Base-by-base conservation (phyloP, 139 green algal species). In the Bryopsis sp. region DNA sequence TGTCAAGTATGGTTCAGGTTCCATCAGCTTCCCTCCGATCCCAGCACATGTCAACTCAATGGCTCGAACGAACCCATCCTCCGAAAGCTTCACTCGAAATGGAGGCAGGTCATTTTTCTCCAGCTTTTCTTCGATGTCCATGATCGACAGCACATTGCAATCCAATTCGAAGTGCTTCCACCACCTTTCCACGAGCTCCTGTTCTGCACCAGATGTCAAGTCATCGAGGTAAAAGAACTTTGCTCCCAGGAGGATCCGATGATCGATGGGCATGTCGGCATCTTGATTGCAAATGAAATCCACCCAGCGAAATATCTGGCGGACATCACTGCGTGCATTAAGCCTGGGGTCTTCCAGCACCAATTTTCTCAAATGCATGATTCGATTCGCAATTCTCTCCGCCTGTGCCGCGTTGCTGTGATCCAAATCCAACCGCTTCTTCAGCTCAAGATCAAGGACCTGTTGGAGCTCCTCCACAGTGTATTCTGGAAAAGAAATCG, bases 171-270 rank as follows among this genome's bases (percentile, higher is more conserved):
- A 65, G 58, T 22, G 28, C 58, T 43, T 65, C 31, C n/a, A n/a
- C n/a, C n/a, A n/a, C n/a, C n/a, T n/a, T n/a, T n/a, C n/a, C n/a
- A n/a, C n/a, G n/a, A n/a, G n/a, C n/a, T n/a, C n/a, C n/a, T n/a
- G 26, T 39, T 65, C 28, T 46, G 28, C 7, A 65, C 43, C 58
- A 43, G n/a, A 24, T 32, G 75, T n/a, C 1, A 74, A 54, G 35
- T 26, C 31, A 35, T 58, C 46, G 28, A 80, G 28, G 15, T 59
- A 67, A 26, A 70, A 50, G 50, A 72, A 77, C 47, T 73, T 67
- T 24, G 72, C 72, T 2, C 64, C 70, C 47, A 66, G 58, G 34
- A 80, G 47, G 33, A 69, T 32, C 8, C 70, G 39, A 46, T 58
- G 6, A 7, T 61, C 34, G 26, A 72, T 61, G 6, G 28, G 33